These are phyloP conservation scores for Trichoderma sp. DNA, from an alignment of 2,329 filamentous ascomycete species.

Conservation along the genomic window DNA sequence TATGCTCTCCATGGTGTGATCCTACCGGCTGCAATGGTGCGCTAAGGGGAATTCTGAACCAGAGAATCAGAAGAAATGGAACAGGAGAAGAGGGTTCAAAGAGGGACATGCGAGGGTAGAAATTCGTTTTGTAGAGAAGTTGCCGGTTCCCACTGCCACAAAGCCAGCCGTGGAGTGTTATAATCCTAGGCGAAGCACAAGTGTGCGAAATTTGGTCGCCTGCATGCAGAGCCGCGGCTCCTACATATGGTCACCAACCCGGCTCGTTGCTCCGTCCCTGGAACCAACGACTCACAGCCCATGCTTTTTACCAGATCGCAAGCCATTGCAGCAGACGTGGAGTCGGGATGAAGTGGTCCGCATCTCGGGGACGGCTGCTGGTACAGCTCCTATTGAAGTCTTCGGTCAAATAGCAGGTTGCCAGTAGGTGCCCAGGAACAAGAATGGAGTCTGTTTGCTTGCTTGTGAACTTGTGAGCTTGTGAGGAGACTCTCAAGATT, in stretches of 20 bases:
- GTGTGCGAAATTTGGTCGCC: neutral
- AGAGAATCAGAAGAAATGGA: neutral
- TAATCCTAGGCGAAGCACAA: neutral
- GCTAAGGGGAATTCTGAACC: no score
- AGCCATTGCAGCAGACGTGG: no score
- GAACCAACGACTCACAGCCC: neutral
- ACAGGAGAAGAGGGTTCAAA: neutral
- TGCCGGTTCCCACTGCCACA: neutral
- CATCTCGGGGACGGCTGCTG: neutral
- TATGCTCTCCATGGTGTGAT: constrained; percentile 2
- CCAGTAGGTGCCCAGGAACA: neutral
- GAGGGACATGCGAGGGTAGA: neutral
- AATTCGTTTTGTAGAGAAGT: neutral
- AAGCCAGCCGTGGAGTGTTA: neutral
- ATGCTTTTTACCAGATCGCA: neutral
- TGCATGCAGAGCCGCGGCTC: neutral
- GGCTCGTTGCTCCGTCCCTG: neutral
- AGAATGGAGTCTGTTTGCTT: neutral
- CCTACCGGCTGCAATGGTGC: neutral
- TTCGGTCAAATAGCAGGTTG: no score
- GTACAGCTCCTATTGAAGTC: no score
- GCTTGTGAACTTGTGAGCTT: no score
- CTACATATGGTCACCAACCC: neutral
- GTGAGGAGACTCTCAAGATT: neutral
- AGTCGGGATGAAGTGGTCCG: neutral